Percentiles rank a stretch among this genome's conserved stretches.
phyloP scores from a whole-genome alignment of 1,284 basidiomycete genomes.

The Ustilago loliicola region DNA sequence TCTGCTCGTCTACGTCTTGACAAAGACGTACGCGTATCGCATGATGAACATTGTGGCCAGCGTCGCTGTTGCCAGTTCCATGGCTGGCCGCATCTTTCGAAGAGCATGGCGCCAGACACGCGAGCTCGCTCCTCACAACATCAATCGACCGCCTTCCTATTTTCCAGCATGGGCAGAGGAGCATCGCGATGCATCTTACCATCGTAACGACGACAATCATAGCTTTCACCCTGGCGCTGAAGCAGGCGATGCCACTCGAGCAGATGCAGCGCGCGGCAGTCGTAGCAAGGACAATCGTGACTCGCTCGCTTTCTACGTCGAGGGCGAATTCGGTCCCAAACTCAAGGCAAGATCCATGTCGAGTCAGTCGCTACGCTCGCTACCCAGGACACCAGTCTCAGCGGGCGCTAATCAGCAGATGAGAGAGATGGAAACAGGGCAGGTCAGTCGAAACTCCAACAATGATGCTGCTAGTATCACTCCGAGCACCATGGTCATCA shows the following conservation, averaged over 20 bases:
- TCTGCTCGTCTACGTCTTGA: conserved; percentile 49
- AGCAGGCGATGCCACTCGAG: background rate
- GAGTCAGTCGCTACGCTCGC: conserved; percentile 22
- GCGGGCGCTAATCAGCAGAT: conserved; percentile 27
- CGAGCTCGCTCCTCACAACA: conserved; percentile 45
- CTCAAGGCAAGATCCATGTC: conserved; percentile 26
- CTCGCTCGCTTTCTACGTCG: conserved; percentile 43
- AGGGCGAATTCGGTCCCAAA: conserved; percentile 47
- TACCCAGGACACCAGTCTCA: conserved; percentile 16
- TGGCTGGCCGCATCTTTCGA: conserved; percentile 62
- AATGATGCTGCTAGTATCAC: conserved; percentile 9
- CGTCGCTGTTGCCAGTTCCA: conserved; percentile 53
- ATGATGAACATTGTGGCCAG: conserved; percentile 61
- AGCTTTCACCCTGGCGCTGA: conserved; percentile 10
- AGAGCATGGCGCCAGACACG: conserved; percentile 60
- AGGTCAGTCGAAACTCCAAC: background rate
- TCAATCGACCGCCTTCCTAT: conserved; percentile 58
- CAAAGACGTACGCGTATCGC: conserved; percentile 40
- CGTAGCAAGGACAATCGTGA: conserved; percentile 27
- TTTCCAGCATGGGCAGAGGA: conserved; percentile 56
- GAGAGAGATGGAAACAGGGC: conserved; percentile 39
- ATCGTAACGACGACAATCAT: conserved; percentile 9
- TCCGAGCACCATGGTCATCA: conserved; percentile 31
- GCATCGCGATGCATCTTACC: conserved; percentile 22
- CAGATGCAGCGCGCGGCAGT: conserved; percentile 4